Conservation (phyloP, 169 alveolate species). For the Perkinsus marinus region DNA sequence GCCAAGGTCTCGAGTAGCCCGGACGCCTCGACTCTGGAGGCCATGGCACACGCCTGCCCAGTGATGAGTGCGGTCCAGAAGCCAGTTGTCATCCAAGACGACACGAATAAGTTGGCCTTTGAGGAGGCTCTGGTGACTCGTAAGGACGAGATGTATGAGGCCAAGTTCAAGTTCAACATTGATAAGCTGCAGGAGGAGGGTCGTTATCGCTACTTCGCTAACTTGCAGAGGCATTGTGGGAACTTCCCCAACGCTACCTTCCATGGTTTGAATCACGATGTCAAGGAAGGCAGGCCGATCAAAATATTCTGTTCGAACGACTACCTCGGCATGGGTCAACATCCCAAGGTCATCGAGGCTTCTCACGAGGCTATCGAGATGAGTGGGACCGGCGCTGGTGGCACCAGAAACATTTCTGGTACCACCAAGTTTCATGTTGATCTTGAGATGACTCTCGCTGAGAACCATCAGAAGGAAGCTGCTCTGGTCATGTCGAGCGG, state of each 20-base stretch:
- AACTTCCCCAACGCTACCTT: conserved; percentile 3
- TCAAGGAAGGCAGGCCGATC: not conserved
- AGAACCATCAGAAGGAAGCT: conserved; percentile 52
- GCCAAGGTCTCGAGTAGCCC: no score
- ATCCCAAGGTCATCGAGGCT: conserved; percentile 52
- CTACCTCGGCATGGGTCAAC: conserved; percentile 68
- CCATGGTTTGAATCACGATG: not conserved
- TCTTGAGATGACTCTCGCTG: conserved; percentile 60
- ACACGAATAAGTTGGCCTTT: no score
- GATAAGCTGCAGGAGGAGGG: conserved; percentile 8
- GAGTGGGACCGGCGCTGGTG: conserved; percentile 74
- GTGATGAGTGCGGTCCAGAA: no score
- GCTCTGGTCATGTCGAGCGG: conserved; percentile 58
- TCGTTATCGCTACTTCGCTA: conserved; percentile 15
- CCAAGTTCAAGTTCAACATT: not conserved
- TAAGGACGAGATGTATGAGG: no score
- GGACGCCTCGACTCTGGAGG: no score
- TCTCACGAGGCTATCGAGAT: conserved; percentile 45
- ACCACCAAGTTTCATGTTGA: conserved; percentile 46
- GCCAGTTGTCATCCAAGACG: no score
- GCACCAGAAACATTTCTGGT: conserved; percentile 75
- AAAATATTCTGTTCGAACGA: conserved; percentile 57
- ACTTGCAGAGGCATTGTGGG: conserved; percentile 8
- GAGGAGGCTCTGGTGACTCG: no score
- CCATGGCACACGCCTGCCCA: no score